phyloP scores from a whole-genome alignment of 306 rosid species.

The Pyrus communis region DNA sequence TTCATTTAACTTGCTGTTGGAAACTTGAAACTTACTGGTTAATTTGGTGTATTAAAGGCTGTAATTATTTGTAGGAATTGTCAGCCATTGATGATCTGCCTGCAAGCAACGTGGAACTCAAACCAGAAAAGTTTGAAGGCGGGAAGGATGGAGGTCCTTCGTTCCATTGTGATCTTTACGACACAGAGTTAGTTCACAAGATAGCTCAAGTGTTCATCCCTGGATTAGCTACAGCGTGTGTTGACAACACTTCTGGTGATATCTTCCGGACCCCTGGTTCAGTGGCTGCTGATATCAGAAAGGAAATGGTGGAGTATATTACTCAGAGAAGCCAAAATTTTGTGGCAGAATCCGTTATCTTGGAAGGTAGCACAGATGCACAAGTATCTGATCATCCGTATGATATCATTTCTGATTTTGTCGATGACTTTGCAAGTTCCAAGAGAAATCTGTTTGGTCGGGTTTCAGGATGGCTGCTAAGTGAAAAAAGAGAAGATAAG shows the following conservation, averaged over 20 bases:
- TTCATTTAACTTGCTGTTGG: neutral
- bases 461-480: slow-evolving; percentile 69
- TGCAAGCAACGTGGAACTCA: slow-evolving; percentile 35
- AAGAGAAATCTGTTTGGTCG: slow-evolving; percentile 66
- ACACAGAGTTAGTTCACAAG: slow-evolving; percentile 57
- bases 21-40: neutral
- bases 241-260: slow-evolving; percentile 71
- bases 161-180: slow-evolving; percentile 54
- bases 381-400: slow-evolving; percentile 57
- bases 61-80: slow-evolving; percentile 31
- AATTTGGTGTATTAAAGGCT: neutral
- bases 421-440: slow-evolving; percentile 58
- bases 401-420: slow-evolving; percentile 61
- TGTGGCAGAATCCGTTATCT: slow-evolving; percentile 58
- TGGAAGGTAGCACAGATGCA: slow-evolving; percentile 45
- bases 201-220: slow-evolving; percentile 72
- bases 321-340: slow-evolving; percentile 61
- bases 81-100: slow-evolving; percentile 45
- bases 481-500: slow-evolving; percentile 79
- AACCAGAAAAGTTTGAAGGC: slow-evolving; percentile 52
- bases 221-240: slow-evolving; percentile 67
- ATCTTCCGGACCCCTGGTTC: slow-evolving; percentile 58
- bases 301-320: slow-evolving; percentile 67
- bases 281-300: slow-evolving; percentile 61
- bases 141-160: slow-evolving; percentile 39